A percentile compares a stretch with the other conserved stretches of the same genome.
Conservation (phyloP, 2,329 filamentous ascomycete genomes). For the Albifimbria verrucaria region DNA sequence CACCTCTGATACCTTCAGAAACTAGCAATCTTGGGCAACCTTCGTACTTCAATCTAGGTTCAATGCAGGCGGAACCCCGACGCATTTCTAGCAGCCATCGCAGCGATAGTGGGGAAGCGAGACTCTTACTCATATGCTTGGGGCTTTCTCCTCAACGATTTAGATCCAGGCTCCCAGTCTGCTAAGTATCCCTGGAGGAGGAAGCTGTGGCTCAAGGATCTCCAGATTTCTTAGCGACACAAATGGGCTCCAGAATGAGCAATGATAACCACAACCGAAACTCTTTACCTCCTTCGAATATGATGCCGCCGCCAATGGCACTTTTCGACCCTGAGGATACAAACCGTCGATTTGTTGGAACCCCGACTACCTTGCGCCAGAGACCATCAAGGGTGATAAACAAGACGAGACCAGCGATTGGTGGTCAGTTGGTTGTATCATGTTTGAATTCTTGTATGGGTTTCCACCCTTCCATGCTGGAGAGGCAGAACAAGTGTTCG, state of each 20-base stretch:
- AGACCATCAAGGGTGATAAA: conserved; percentile 91
- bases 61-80: conserved; percentile 55
- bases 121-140: conserved; percentile 76
- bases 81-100: conserved; percentile 72
- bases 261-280: conserved; percentile 29
- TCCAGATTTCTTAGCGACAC: conserved; percentile 63
- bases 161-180: conserved; percentile 36
- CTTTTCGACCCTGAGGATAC: conserved; percentile 94
- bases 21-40: conserved; percentile 68
- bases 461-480: conserved; percentile 89
- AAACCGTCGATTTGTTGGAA: conserved; percentile 90
- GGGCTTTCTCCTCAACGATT: conserved; percentile 72
- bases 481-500: conserved; percentile 90
- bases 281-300: conserved; percentile 50
- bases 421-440: conserved; percentile 99
- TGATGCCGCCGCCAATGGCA: conserved; percentile 89
- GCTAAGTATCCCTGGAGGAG: conserved; percentile 67
- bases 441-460: conserved; percentile 94
- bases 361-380: conserved; percentile 96
- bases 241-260: conserved; percentile 23
- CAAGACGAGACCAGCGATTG: conserved; percentile 99
- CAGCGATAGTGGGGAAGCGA: conserved; percentile 95
- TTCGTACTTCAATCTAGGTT: conserved; percentile 82
- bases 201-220: conserved; percentile 71
- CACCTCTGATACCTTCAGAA: conserved; percentile 81